Evolutionary conservation across 169 alveolate genomes (phyloP).

Genomic region (Plasmodium gallinaceum): DNA sequence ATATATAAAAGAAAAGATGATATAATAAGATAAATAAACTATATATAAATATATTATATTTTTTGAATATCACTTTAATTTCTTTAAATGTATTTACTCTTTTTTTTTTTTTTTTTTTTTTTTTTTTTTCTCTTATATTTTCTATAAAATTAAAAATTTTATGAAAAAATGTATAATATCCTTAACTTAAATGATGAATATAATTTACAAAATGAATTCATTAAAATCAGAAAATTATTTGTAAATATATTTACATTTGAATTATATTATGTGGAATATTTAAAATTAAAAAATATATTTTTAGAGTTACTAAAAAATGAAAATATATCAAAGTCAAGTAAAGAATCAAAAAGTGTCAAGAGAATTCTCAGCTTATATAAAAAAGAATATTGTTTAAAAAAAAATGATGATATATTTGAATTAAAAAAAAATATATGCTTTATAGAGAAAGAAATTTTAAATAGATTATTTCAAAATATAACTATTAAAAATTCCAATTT

Average conservation of each 20-base stretch:
- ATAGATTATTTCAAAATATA: slow-evolving; percentile 36
- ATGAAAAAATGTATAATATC: background rate
- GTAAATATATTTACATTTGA: slow-evolving; percentile 36
- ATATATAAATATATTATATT: background rate
- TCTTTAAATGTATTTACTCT: background rate
- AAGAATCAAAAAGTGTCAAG: background rate
- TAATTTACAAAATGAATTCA: slow-evolving; percentile 28
- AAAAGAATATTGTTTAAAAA: slow-evolving; percentile 5
- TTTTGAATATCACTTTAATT: background rate
- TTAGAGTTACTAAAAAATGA: slow-evolving; percentile 3
- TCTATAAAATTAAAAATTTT: background rate
- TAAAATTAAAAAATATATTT: slow-evolving; percentile 32
- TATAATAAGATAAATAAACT: background rate
- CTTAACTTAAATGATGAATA: slow-evolving; percentile 18
- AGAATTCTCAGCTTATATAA: background rate
- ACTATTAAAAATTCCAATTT: slow-evolving; percentile 30
- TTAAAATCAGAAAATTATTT: slow-evolving; percentile 28
- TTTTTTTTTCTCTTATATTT: no score
- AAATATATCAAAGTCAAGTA: background rate
- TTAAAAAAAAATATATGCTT: slow-evolving; percentile 37
- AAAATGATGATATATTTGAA: background rate
- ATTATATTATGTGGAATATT: slow-evolving; percentile 4
- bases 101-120: background rate
- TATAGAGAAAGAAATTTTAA: slow-evolving; percentile 38
- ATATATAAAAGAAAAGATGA: no score